phyloP scores from a whole-genome alignment of 2,329 filamentous ascomycete species.

The Penicillium sp. region DNA sequence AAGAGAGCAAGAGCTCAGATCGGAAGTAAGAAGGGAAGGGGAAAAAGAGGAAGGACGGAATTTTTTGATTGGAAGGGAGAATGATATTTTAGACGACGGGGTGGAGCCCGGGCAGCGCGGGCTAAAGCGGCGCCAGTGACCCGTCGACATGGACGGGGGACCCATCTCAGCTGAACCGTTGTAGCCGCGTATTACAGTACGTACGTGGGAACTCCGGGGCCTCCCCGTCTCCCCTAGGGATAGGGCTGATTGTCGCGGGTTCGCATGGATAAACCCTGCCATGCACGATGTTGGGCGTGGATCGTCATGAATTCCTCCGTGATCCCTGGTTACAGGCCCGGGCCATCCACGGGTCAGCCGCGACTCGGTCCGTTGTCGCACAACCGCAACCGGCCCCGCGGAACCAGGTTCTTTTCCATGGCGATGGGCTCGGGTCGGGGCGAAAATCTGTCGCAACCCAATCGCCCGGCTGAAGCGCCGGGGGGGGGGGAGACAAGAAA shows the following conservation, averaged over 20 bases:
- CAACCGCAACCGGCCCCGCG: slow-evolving; percentile 30
- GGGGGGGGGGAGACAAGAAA: too few species aligned
- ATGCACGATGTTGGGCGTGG: slow-evolving; percentile 11
- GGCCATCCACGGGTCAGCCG: slow-evolving; percentile 20
- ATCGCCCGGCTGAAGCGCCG: background rate
- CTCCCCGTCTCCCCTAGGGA: background rate
- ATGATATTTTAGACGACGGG: slow-evolving; percentile 18
- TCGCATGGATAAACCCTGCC: slow-evolving; percentile 9
- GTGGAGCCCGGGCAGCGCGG: slow-evolving; percentile 24
- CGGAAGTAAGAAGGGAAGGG: slow-evolving; percentile 3
- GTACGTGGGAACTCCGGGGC: background rate
- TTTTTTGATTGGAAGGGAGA: slow-evolving; percentile 20
- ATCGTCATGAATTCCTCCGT: slow-evolving; percentile 5
- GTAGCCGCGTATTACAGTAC: background rate
- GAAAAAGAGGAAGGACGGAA: background rate
- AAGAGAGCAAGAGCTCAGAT: background rate
- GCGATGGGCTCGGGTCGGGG: slow-evolving; percentile 27
- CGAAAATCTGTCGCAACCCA: slow-evolving; percentile 10
- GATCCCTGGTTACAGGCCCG: slow-evolving; percentile 5
- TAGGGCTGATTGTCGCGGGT: background rate
- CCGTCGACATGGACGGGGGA: slow-evolving; percentile 39
- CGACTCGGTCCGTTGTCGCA: slow-evolving; percentile 37
- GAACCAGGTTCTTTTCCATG: slow-evolving; percentile 26
- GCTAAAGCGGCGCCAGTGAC: slow-evolving; percentile 32
- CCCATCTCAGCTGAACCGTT: slow-evolving; percentile 4